Evolutionary conservation across 164 flowering plant genomes (phyloP), one percentile per base, ranked within the genome.

Genomic region (Umbilicus rupestris): DNA sequence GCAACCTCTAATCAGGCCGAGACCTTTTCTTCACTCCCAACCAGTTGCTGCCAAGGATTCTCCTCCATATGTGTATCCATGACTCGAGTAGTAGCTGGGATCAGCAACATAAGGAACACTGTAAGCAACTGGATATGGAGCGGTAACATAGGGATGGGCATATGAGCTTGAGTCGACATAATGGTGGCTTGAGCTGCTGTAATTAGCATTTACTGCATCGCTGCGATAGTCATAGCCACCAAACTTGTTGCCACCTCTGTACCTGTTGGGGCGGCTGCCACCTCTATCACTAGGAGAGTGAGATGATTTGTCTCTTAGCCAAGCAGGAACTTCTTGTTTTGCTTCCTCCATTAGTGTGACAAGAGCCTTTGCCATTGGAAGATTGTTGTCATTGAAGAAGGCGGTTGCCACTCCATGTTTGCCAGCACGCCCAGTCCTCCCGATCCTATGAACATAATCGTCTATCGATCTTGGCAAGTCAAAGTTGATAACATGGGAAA

Each of bases 371-470:
- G 92, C 82, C 57, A 87, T 59, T 17, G 80, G 57, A 2, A 55
- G 63, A 71, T 85, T 83, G 57, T 66, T 77, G 37, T 84, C 86
- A 42, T 66, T 79, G 72, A 85, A 83, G 60, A 87, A 87, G 29
- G 89, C 89, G 10, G 89, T 87, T 28, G 92, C 92, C 17, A 80
- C 8, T 4, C 92, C 92, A 31, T 82, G 69, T 72, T 85, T 87
- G 22, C 92, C 92, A 52, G 89, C 89, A 39, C 89, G 88, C 3
- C 89, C 89, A 7, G 92, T 87, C 14, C 92, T 73, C 14, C 92
- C 92, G 28, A 87, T 87, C 55, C 92, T 75, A 71, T 85, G 89
- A 60, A 87, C 92, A 71, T 85, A 87, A 70, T 87, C 85, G 46
- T 83, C 89, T 68, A 87, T 84, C 62, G 76, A 82, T 68, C 74